phyloP scores from a whole-genome alignment of 2,329 filamentous ascomycete species.

The Penicillium nordicum region DNA sequence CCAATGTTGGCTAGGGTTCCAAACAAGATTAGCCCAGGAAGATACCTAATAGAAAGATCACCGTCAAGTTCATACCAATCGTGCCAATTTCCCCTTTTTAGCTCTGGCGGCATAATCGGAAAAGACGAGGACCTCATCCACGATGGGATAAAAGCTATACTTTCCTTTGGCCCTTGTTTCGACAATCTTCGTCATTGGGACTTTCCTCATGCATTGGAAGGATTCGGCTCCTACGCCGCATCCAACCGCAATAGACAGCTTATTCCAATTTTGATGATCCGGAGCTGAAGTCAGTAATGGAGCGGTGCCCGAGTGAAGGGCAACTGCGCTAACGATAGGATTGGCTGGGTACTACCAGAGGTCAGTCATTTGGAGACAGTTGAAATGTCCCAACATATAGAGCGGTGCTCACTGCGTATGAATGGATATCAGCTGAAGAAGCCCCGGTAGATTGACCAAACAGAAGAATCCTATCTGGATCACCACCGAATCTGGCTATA shows the following conservation, averaged over 20 bases:
- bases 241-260: slow-evolving; percentile 4
- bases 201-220: slow-evolving; percentile 5
- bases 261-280: slow-evolving; percentile 6
- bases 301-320: slow-evolving; percentile 11
- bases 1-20: slow-evolving; percentile 4
- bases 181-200: slow-evolving; percentile 3
- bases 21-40: not conserved
- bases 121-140: slow-evolving; percentile 8
- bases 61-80: not conserved
- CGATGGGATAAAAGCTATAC: slow-evolving; percentile 6
- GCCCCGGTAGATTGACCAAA: slow-evolving; percentile 52
- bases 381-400: not conserved
- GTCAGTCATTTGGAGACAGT: not conserved
- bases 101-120: slow-evolving; percentile 6
- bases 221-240: not conserved
- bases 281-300: not conserved
- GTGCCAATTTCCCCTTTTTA: slow-evolving; percentile 1
- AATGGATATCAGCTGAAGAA: slow-evolving; percentile 8
- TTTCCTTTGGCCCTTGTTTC: not conserved
- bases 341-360: slow-evolving; percentile 1
- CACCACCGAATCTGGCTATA: slow-evolving; percentile 52
- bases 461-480: slow-evolving; percentile 47
- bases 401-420: slow-evolving; percentile 9
- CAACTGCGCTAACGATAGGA: slow-evolving; percentile 4
- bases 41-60: no score